Percentiles rank a stretch among this genome's conserved stretches.
phyloP scores from a whole-genome alignment of 1,284 basidiomycete genomes.

The Ceratobasidium sp. region DNA sequence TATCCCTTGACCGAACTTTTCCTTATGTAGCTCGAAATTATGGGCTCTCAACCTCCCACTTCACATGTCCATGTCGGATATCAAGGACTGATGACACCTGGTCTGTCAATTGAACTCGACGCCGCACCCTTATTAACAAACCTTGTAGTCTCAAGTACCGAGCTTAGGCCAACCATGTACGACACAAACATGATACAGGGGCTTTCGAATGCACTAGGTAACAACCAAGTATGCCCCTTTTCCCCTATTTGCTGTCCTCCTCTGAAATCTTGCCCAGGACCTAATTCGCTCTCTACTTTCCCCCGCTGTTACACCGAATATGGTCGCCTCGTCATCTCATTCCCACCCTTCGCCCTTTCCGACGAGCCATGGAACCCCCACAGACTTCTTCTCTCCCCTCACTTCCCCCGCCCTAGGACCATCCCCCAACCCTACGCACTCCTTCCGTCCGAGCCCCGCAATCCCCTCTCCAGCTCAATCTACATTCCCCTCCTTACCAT shows the following conservation, averaged over 20 bases:
- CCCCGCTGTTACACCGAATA: conserved; percentile 51
- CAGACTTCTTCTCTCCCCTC: conserved; percentile 65
- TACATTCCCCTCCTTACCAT: conserved; percentile 49
- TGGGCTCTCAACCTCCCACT: conserved; percentile 20
- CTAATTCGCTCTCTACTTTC: conserved; percentile 49
- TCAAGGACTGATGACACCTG: conserved; percentile 75
- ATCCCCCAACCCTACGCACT: conserved; percentile 48
- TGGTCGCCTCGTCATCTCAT: conserved; percentile 47
- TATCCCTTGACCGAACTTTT: conserved; percentile 68
- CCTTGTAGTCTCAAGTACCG: conserved; percentile 68
- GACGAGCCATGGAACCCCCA: conserved; percentile 53
- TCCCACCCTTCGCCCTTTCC: conserved; percentile 48
- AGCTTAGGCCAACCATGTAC: conserved; percentile 60
- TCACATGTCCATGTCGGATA: conserved; percentile 54
- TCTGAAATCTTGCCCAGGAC: conserved; percentile 33
- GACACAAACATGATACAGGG: conserved; percentile 63
- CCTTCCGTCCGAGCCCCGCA: conserved; percentile 49
- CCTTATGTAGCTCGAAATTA: conserved; percentile 55
- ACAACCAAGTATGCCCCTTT: conserved; percentile 51
- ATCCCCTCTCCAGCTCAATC: conserved; percentile 51
- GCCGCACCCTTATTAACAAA: conserved; percentile 12
- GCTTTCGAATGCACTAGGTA: conserved; percentile 68
- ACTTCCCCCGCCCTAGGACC: conserved; percentile 66
- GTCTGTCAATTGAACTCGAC: conserved; percentile 56
- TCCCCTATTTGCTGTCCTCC: not conserved